phyloP scores from a whole-genome alignment of 257 asterid species.

The Craterostigma plantagineum region DNA sequence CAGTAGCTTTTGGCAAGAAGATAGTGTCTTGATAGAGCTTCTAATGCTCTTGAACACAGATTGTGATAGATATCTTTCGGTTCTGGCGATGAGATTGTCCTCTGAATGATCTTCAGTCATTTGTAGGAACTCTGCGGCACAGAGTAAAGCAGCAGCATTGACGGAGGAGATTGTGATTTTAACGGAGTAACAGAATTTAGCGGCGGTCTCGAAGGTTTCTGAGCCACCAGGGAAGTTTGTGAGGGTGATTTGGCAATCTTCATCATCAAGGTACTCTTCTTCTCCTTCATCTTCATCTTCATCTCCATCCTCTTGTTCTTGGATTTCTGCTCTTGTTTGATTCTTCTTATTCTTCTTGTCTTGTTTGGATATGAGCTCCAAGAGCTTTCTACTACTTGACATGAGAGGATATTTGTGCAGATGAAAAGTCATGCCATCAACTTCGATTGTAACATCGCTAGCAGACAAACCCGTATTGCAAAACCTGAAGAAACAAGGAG shows the following conservation, averaged over 20 bases:
- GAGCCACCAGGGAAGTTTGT: constrained; percentile 92
- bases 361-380: constrained; percentile 61
- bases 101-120: constrained; percentile 34
- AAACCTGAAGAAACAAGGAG: constrained; percentile 37
- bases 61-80: constrained; percentile 47
- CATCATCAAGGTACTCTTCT: constrained; percentile 8
- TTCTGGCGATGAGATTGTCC: constrained; percentile 10
- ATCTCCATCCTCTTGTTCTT: constrained; percentile 31
- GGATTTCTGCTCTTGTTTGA: constrained; percentile 67
- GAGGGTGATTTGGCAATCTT: constrained; percentile 41
- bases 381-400: constrained; percentile 80
- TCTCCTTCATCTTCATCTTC: constrained; percentile 24
- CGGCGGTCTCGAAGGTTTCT: constrained; percentile 74
- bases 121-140: constrained; percentile 70
- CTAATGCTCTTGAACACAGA: constrained; percentile 37
- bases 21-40: constrained; percentile 28
- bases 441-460: constrained; percentile 67
- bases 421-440: constrained; percentile 78
- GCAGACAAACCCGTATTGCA: constrained; percentile 77
- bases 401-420: constrained; percentile 96
- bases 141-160: constrained; percentile 63
- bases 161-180: constrained; percentile 54
- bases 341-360: constrained; percentile 50
- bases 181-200: constrained; percentile 87
- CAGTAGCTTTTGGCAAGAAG: constrained; percentile 37